Evolutionary conservation across 2,329 filamentous ascomycete genomes (phyloP), one percentile per base, ranked within the genome.

Genomic region (Pseudogymnoascus sp.): DNA sequence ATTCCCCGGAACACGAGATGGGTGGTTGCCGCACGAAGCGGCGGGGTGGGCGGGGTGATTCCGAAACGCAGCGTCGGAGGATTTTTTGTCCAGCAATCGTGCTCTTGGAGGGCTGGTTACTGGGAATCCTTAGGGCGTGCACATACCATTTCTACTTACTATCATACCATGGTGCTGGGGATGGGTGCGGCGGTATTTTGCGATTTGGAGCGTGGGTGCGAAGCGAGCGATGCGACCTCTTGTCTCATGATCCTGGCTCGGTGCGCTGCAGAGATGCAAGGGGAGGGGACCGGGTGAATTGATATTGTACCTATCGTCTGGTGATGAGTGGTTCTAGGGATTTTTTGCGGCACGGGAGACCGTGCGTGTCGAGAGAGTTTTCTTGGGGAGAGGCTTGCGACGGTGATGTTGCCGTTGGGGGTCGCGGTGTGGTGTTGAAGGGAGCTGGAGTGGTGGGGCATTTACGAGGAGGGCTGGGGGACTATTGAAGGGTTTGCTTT

Each of bases 241-340:
- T 55, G 48, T 55, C 48, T 55, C 48, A 55, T 55, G 48, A 55
- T 55, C 48, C 48, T 29, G 48, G 48, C 9, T 33, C 48, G 29
- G 45, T 33, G 48, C 29, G 29, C 48, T 55, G 29, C 9, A 55
- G 29, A 55, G 29, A 55, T 55, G 48, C 48, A 55, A 33, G 40
- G 40, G 21, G 21, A 10, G 40, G 40, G 18, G 18, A 13, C 10
- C 35, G 48, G 48, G n/a, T 33, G 45, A 15, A 55, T 33, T 55
- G 15, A 52, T 52, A 52, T 52, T 31, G 27, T 33, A 52, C 45
- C 27, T 15, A n/a, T 33, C 45, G 45, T 31, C n/a, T 52, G 27
- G 45, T 12, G 45, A 52, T 33, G 45, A 52, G 45, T 52, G 27
- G n/a, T 33, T 18, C 31, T 29, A 6, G 27, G 45, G n/a, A 15